Conservation (phyloP, 2,329 filamentous ascomycete species). For the Fusarium veterinarium region DNA sequence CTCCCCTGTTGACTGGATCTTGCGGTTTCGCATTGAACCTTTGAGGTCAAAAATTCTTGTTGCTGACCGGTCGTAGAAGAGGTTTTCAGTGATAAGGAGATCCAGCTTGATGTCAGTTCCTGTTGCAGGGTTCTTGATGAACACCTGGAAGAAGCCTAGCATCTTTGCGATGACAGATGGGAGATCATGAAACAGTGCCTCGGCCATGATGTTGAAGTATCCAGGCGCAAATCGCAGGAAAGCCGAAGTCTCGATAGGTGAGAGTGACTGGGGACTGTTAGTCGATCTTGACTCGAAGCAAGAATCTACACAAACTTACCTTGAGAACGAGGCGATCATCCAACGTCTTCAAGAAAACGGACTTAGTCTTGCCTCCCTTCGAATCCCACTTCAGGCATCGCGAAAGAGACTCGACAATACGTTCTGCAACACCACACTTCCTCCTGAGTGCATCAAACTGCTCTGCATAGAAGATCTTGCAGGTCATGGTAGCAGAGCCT, state of each 20-base stretch:
- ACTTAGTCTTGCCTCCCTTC: conserved; percentile 97
- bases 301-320: conserved; percentile 45
- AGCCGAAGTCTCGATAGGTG: conserved; percentile 89
- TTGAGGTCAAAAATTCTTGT: conserved; percentile 96
- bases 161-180: conserved; percentile 99
- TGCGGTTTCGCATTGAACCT: conserved; percentile 97
- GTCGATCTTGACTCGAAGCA: neutral
- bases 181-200: conserved; percentile 93
- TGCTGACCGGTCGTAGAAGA: conserved; percentile 94
- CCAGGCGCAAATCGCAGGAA: conserved; percentile 96
- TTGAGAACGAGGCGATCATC: conserved; percentile 96
- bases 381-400: conserved; percentile 98
- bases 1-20: conserved; percentile 94
- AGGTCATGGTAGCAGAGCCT: conserved; percentile 92
- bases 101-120: conserved; percentile 96
- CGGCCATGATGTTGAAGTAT: conserved; percentile 97
- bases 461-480: conserved; percentile 98
- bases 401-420: conserved; percentile 94
- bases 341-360: conserved; percentile 94
- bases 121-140: conserved; percentile 93
- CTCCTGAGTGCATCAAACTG: conserved; percentile 94
- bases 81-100: conserved; percentile 94
- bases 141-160: conserved; percentile 97
- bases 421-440: conserved; percentile 92
- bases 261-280: conserved; percentile 72